phyloP scores from a whole-genome alignment of 306 rosid genomes.

The Amphicarpaea edgeworthii region DNA sequence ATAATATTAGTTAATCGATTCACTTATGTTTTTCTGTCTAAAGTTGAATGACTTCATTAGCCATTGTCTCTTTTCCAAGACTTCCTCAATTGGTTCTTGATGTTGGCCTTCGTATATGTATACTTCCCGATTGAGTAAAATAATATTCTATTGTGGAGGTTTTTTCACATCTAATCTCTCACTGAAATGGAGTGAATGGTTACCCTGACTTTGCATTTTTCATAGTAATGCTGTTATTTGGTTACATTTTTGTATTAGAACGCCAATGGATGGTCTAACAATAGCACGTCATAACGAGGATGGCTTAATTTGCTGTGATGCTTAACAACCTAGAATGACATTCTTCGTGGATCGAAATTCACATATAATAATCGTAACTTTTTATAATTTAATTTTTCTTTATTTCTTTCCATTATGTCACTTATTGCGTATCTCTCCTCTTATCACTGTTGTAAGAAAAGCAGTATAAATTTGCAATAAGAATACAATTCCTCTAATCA shows the following conservation, averaged over 20 bases:
- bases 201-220: background rate
- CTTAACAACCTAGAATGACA: background rate
- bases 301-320: background rate
- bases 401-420: background rate
- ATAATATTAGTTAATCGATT: too few relatives aligned
- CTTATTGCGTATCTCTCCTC: background rate
- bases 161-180: background rate
- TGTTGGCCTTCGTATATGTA: background rate
- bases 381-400: background rate
- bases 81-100: conserved; percentile 10
- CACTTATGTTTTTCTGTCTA: background rate
- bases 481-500: background rate
- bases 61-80: background rate
- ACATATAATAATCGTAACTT: background rate
- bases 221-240: background rate
- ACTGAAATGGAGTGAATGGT: background rate
- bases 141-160: conserved; percentile 1
- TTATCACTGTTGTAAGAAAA: background rate
- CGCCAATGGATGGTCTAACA: background rate
- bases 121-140: background rate
- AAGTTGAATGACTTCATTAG: background rate
- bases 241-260: background rate
- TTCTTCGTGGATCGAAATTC: background rate
- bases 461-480: background rate
- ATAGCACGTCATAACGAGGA: background rate